phyloP scores from a whole-genome alignment of 352 stramenopile species.

The Globisporangium heterothallicum region DNA sequence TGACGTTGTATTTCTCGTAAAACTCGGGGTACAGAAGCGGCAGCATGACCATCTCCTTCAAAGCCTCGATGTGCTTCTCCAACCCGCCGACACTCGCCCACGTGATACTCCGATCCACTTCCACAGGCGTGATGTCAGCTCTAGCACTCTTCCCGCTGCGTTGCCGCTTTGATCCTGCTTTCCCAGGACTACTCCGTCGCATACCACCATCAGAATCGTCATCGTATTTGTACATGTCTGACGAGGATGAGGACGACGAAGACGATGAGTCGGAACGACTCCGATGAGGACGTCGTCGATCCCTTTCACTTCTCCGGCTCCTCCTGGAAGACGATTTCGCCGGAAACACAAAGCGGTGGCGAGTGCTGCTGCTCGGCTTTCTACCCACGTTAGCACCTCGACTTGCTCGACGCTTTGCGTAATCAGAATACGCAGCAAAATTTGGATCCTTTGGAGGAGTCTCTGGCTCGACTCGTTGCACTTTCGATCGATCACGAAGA shows the following conservation, averaged over 20 bases:
- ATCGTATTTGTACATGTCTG: constrained; percentile 52
- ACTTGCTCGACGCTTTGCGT: constrained; percentile 54
- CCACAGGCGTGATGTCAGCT: constrained; percentile 77
- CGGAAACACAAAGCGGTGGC: constrained; percentile 21
- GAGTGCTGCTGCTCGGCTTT: constrained; percentile 16
- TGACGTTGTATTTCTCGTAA: constrained; percentile 87
- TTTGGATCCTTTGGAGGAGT: constrained; percentile 26
- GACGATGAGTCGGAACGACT: constrained; percentile 25
- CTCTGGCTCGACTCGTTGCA: constrained; percentile 27
- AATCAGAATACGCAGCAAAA: constrained; percentile 54
- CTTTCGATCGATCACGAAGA: constrained; percentile 68
- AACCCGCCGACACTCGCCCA: constrained; percentile 86
- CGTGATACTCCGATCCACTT: constrained; percentile 77
- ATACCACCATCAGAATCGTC: constrained; percentile 66
- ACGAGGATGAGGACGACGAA: constrained; percentile 48
- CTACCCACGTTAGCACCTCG: constrained; percentile 10
- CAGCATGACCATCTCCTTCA: constrained; percentile 94
- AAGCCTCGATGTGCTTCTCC: constrained; percentile 76
- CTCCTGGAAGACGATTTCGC: constrained; percentile 19
- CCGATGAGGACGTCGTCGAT: constrained; percentile 21
- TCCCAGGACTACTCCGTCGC: constrained; percentile 37
- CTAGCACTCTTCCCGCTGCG: constrained; percentile 37
- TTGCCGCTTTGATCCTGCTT: constrained; percentile 16
- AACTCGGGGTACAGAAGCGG: constrained; percentile 91
- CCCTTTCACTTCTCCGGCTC: too few species aligned